Percentiles rank a stretch among this genome's conserved stretches.
Conservation (phyloP, 805 yeast species). For the Nakazawaea ishiwadae region DNA sequence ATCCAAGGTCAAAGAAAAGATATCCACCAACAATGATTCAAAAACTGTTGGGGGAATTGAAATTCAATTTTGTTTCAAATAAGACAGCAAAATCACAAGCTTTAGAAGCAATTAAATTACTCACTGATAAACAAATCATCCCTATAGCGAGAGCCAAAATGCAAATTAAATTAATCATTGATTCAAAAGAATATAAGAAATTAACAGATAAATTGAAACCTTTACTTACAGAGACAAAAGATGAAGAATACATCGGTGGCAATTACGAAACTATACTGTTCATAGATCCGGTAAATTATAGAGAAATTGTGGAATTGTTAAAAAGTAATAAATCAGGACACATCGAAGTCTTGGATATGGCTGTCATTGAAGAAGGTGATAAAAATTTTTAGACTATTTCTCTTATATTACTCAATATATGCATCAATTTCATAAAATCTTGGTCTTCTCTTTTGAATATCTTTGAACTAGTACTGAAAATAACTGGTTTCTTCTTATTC, state of each 20-base stretch:
- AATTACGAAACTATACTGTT: slow-evolving; percentile 34
- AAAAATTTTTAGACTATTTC: slow-evolving; percentile 15
- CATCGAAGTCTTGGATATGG: slow-evolving; percentile 84
- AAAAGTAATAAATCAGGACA: slow-evolving; percentile 46
- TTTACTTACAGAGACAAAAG: slow-evolving; percentile 14
- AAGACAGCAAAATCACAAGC: slow-evolving; percentile 86
- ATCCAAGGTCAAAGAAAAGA: slow-evolving; percentile 83
- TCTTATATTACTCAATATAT: neutral
- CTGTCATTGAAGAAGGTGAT: slow-evolving; percentile 67
- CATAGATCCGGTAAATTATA: slow-evolving; percentile 82
- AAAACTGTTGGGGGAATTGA: slow-evolving; percentile 73
- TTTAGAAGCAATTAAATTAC: slow-evolving; percentile 77
- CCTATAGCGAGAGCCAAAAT: slow-evolving; percentile 94
- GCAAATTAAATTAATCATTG: slow-evolving; percentile 69
- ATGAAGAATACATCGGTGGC: slow-evolving; percentile 35
- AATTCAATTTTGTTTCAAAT: slow-evolving; percentile 69
- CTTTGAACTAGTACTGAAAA: slow-evolving; percentile 30
- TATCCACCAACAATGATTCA: slow-evolving; percentile 94
- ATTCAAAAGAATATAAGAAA: slow-evolving; percentile 46
- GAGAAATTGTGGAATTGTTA: slow-evolving; percentile 61
- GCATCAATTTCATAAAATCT: slow-evolving; percentile 31
- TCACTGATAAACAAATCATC: slow-evolving; percentile 74
- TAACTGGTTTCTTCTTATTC: slow-evolving; percentile 28
- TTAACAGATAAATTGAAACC: slow-evolving; percentile 26
- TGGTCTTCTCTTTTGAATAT: slow-evolving; percentile 30